Percentiles rank a stretch among this genome's conserved stretches.
Conservation (phyloP, 2,329 filamentous ascomycete genomes). For the Aspergillus sp. region DNA sequence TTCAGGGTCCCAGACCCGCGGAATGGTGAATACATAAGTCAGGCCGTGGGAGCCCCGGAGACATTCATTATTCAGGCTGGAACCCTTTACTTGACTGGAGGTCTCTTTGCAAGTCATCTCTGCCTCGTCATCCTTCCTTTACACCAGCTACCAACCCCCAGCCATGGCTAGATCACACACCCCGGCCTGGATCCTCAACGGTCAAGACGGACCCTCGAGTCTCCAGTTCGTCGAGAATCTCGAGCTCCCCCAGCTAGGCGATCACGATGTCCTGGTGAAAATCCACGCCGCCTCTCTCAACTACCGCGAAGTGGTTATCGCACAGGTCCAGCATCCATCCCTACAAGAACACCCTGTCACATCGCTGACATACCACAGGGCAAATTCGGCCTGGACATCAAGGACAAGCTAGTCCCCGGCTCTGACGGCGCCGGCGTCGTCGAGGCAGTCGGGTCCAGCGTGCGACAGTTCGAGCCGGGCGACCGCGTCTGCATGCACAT, state of each 20-base stretch:
- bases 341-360: not conserved
- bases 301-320: conserved; percentile 42
- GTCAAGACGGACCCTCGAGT: conserved; percentile 22
- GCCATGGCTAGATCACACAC: not conserved
- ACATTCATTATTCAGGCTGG: no score
- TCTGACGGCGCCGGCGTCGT: conserved; percentile 44
- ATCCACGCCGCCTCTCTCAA: conserved; percentile 44
- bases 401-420: conserved; percentile 42
- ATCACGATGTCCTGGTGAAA: conserved; percentile 67
- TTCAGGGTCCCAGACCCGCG: no score
- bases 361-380: conserved; percentile 28
- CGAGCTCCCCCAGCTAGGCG: conserved; percentile 57
- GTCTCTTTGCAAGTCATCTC: no score
- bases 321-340: conserved; percentile 14
- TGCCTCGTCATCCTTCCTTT: no score
- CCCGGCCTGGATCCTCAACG: conserved; percentile 33
- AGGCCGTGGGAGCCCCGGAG: no score
- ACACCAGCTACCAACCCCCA: no score
- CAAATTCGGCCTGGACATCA: conserved; percentile 46
- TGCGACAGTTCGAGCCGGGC: conserved; percentile 51
- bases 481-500: conserved; percentile 55
- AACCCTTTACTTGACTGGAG: no score
- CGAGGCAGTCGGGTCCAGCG: conserved; percentile 48
- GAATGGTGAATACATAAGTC: no score
- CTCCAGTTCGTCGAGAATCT: conserved; percentile 54